These are phyloP conservation scores for Pythium phragmitis DNA, from an alignment of 352 stramenopile genomes.

Conservation along the genomic window DNA sequence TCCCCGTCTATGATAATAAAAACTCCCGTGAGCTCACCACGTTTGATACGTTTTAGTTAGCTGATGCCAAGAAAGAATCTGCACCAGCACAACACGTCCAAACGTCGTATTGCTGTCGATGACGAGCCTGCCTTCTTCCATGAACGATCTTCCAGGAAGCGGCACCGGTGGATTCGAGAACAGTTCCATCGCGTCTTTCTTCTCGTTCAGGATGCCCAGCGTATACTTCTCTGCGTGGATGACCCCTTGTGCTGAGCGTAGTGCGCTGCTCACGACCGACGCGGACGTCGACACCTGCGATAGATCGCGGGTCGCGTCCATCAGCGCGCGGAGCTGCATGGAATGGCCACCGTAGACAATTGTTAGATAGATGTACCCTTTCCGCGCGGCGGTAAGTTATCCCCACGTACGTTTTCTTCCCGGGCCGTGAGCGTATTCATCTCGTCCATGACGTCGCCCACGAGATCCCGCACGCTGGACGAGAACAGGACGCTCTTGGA, in stretches of 20 bases:
- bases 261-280: conserved; percentile 53
- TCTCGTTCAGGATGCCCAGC: conserved; percentile 58
- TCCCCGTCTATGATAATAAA: conserved; percentile 45
- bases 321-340: conserved; percentile 52
- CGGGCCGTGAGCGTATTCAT: conserved; percentile 46
- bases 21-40: not conserved
- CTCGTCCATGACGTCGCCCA: conserved; percentile 50
- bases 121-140: conserved; percentile 54
- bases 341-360: not conserved
- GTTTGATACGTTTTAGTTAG: not conserved
- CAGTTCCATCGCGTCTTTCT: conserved; percentile 57
- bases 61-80: too few species aligned
- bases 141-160: conserved; percentile 41
- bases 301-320: conserved; percentile 61
- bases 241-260: conserved; percentile 48
- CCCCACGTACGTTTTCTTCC: conserved; percentile 44
- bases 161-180: conserved; percentile 62
- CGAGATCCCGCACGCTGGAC: conserved; percentile 50
- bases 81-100: conserved; percentile 61
- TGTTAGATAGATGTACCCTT: not conserved
- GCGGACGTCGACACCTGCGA: conserved; percentile 52
- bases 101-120: conserved; percentile 68
- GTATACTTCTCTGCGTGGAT: conserved; percentile 60
- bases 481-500: conserved; percentile 49
- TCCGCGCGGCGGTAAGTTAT: not conserved